Conservation (phyloP, 2,329 filamentous ascomycete species). For the Stemphylium vesicarium region DNA sequence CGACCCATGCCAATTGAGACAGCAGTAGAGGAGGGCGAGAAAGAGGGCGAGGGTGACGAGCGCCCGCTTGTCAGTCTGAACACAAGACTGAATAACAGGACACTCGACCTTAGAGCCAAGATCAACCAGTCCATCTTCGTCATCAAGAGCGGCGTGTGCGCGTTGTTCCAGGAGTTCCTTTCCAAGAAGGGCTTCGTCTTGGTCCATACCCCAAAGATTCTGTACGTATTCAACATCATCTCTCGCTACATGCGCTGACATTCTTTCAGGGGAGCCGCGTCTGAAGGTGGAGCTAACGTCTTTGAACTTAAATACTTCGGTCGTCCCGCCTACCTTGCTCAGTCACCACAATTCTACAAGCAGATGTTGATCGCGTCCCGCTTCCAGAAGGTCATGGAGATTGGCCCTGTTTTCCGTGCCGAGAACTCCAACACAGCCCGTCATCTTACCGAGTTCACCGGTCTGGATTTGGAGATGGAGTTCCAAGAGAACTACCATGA, state of each 20-base stretch:
- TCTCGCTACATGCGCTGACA: neutral
- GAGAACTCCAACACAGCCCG: slow-evolving; percentile 84
- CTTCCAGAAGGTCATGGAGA: slow-evolving; percentile 77
- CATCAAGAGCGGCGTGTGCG: slow-evolving; percentile 69
- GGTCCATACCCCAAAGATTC: slow-evolving; percentile 81
- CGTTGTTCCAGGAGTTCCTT: slow-evolving; percentile 81
- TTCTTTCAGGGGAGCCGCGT: slow-evolving; percentile 68
- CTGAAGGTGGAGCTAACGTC: slow-evolving; percentile 91
- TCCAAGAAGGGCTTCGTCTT: slow-evolving; percentile 75
- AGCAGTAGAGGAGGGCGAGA: slow-evolving; percentile 57
- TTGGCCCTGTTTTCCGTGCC: slow-evolving; percentile 83
- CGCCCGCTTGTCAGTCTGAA: slow-evolving; percentile 78
- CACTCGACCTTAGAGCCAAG: slow-evolving; percentile 89
- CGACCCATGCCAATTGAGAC: slow-evolving; percentile 56
- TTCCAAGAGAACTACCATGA: slow-evolving; percentile 81
- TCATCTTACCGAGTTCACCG: slow-evolving; percentile 88
- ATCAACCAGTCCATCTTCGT: slow-evolving; percentile 88
- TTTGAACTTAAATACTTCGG: slow-evolving; percentile 92
- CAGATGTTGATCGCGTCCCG: slow-evolving; percentile 83
- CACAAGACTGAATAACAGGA: slow-evolving; percentile 88
- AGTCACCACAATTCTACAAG: slow-evolving; percentile 87
- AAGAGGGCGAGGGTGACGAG: slow-evolving; percentile 60
- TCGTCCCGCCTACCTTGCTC: slow-evolving; percentile 78
- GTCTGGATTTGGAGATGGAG: slow-evolving; percentile 89
- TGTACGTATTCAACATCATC: neutral